Evolutionary conservation across 805 yeast genomes (phyloP).

Genomic region (Scheffersomyces spartinae): DNA sequence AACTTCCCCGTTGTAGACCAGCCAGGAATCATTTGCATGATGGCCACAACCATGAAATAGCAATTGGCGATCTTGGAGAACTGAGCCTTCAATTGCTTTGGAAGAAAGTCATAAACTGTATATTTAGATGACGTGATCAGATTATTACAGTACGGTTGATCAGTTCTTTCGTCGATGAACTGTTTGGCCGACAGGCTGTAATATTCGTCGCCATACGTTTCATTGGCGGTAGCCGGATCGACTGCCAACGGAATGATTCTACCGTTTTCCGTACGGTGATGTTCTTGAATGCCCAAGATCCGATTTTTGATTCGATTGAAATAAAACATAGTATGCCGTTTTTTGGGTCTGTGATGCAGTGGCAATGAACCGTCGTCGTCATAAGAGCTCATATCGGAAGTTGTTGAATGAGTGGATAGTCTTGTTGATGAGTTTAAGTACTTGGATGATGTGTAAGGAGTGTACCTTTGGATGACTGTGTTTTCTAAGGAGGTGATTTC

Average conservation of each 20-base stretch:
- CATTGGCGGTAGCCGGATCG: slow-evolving; percentile 22
- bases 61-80: slow-evolving; percentile 88
- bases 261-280: slow-evolving; percentile 54
- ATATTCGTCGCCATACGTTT: slow-evolving; percentile 16
- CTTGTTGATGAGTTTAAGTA: slow-evolving; percentile 6
- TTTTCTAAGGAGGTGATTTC: background rate
- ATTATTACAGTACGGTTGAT: slow-evolving; percentile 52
- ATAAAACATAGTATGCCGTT: too few species aligned
- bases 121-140: slow-evolving; percentile 80
- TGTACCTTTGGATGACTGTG: background rate
- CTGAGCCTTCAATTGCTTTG: slow-evolving; percentile 82
- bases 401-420: slow-evolving; percentile 13
- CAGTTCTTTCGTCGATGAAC: slow-evolving; percentile 60
- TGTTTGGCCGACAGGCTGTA: slow-evolving; percentile 10
- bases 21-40: slow-evolving; percentile 89
- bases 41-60: slow-evolving; percentile 81
- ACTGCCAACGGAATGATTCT: slow-evolving; percentile 61
- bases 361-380: slow-evolving; percentile 8
- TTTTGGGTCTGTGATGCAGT: slow-evolving; percentile 7
- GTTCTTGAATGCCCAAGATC: slow-evolving; percentile 33
- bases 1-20: slow-evolving; percentile 97
- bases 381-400: slow-evolving; percentile 6
- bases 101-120: slow-evolving; percentile 68
- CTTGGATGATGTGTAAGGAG: slow-evolving; percentile 6
- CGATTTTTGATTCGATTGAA: slow-evolving; percentile 16